Conservation (phyloP, 495 filamentous ascomycete genomes). For the Aspergillus hancockii region DNA sequence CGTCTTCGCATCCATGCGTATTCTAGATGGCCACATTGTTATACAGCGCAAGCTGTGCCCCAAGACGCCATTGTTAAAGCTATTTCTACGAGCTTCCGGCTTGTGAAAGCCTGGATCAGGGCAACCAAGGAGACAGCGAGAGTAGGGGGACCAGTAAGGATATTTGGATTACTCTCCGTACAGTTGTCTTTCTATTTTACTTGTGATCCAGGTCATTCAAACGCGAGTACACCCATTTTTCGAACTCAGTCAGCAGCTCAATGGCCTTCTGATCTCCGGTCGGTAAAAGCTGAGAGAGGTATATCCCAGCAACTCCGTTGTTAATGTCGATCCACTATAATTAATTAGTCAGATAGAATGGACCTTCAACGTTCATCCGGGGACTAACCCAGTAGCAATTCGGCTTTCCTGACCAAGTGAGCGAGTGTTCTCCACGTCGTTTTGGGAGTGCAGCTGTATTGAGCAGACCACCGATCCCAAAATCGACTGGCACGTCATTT, state of each 20-base stretch:
- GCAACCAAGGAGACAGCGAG: no score
- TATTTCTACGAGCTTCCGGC: no score
- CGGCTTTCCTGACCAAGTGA: not conserved
- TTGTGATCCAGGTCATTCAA: conserved; percentile 5
- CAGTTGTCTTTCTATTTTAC: no score
- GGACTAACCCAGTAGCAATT: conserved; percentile 10
- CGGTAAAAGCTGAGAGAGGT: conserved; percentile 6
- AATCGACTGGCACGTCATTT: not conserved
- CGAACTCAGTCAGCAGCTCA: conserved; percentile 8
- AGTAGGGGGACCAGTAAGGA: no score
- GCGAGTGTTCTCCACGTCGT: not conserved
- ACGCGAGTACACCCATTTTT: conserved; percentile 6
- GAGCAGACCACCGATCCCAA: not conserved
- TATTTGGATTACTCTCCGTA: no score
- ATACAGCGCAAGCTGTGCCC: no score
- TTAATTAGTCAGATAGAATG: not conserved
- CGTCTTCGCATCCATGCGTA: no score
- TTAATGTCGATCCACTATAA: conserved; percentile 5
- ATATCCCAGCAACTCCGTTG: not conserved
- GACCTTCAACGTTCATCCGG: not conserved
- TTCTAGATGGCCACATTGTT: no score
- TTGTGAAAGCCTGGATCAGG: no score
- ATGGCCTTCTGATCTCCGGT: conserved; percentile 4
- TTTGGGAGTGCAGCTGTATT: not conserved
- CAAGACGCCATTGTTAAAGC: no score